Evolutionary conservation across 768 basidiomycete genomes (phyloP), one percentile per base, ranked within the genome.

Genomic region (Hortiboletus campestris): DNA sequence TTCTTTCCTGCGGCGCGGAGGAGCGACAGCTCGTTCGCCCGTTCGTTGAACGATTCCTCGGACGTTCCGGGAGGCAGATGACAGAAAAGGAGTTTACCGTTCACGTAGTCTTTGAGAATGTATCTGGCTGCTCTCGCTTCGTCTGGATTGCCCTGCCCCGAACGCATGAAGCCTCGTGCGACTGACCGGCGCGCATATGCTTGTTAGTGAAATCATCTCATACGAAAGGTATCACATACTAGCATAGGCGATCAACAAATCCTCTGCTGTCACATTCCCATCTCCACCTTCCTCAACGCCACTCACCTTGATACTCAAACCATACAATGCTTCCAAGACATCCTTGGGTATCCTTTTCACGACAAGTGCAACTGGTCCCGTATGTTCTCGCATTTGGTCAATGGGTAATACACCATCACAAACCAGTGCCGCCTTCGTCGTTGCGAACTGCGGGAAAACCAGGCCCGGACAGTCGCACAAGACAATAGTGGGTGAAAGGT

Each of bases 391-490:
- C 80, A 98, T 84, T 72, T 98, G 97, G 69, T 99, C 97, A 61
- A 99, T 98, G 0, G 96, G 96, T 51, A 99, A 74, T 2, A 98
- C 94, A 51, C 97, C 97, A 67, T 98, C 94, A 62, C 95, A 97
- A 39, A 98, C 89, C 49, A 99, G 78, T 53, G 95, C 94, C 11
- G 96, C 97, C 69, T 92, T 94, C 3, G 94, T 98, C 28, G 91
- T 94, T 3, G 97, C 91, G 72, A 98, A 99, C 66, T 99, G 97
- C 7, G 97, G 97, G 67, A 98, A 98, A 36, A 99, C 97, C 35
- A 98, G 77, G 67, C 97, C 97, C 17, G 97, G 97, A 75, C 97
- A 99, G 74, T 99, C 97, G 63, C 95, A 98, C 19, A 99, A 82
- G 44, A 88, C 78, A 40, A 98, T 88, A 3, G 84, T 78, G 17